These are phyloP conservation scores for Oryza meyeriana DNA, from an alignment of 176 grass and related monocot genomes.

Conservation along the genomic window DNA sequence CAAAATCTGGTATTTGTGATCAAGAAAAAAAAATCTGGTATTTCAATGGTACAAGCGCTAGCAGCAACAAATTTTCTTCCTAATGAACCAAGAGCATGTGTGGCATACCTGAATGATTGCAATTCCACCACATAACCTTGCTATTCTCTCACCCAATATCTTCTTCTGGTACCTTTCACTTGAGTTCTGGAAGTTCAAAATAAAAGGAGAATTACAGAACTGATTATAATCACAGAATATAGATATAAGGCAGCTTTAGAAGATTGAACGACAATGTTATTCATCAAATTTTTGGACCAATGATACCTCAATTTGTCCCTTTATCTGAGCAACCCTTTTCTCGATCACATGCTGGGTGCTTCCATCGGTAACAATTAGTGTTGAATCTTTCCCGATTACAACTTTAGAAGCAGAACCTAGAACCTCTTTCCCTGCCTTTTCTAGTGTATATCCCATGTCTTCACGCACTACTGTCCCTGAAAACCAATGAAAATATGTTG, in stretches of 20 bases:
- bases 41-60: conserved; percentile 14
- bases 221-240: conserved; percentile 11
- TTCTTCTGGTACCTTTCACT: conserved; percentile 84
- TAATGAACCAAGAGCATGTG: conserved; percentile 3
- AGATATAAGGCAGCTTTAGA: not conserved
- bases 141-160: conserved; percentile 86
- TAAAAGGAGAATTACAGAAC: conserved; percentile 13
- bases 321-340: conserved; percentile 65
- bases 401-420: conserved; percentile 80
- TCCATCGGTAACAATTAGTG: conserved; percentile 79
- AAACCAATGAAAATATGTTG: conserved; percentile 22
- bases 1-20: conserved; percentile 11
- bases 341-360: conserved; percentile 59
- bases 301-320: conserved; percentile 70
- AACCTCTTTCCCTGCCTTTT: conserved; percentile 74
- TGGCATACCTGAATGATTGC: conserved; percentile 82
- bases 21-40: conserved; percentile 18
- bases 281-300: not conserved
- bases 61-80: not conserved
- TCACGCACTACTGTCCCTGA: conserved; percentile 79
- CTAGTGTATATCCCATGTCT: conserved; percentile 74
- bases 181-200: conserved; percentile 49
- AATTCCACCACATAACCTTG: conserved; percentile 77
- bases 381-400: conserved; percentile 77
- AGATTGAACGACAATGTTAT: not conserved